A percentile compares a stretch with the other conserved stretches of the same genome.
These are phyloP conservation scores for Entomortierella lignicola DNA, from an alignment of 192 early-diverging fungal genomes.

Conservation along the genomic window DNA sequence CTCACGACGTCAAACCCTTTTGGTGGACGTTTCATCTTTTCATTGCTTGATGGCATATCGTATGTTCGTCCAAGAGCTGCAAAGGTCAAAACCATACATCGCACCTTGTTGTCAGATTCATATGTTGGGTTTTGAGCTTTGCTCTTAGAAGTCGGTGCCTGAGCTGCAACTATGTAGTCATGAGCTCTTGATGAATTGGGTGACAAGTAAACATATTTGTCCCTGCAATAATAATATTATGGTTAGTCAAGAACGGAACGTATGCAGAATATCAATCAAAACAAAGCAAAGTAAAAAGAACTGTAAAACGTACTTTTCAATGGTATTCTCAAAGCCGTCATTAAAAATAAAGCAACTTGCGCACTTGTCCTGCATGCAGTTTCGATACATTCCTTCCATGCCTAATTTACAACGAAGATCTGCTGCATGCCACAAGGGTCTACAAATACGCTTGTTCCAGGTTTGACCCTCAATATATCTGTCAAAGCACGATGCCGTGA, in stretches of 20 bases:
- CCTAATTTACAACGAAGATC: slow-evolving; percentile 49
- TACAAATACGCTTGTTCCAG: slow-evolving; percentile 49
- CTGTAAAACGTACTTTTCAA: slow-evolving; percentile 32
- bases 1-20: slow-evolving; percentile 43
- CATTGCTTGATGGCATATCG: slow-evolving; percentile 28
- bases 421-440: slow-evolving; percentile 51
- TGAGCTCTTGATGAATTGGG: slow-evolving; percentile 41
- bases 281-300: too few species aligned
- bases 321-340: slow-evolving; percentile 41
- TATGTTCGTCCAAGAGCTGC: slow-evolving; percentile 31
- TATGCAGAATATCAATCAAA: too few species aligned
- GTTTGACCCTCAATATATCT: slow-evolving; percentile 39
- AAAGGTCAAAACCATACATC: slow-evolving; percentile 49
- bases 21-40: slow-evolving; percentile 46
- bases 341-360: slow-evolving; percentile 51
- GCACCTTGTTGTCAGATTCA: slow-evolving; percentile 33
- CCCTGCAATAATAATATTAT: neutral
- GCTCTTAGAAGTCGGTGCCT: slow-evolving; percentile 5
- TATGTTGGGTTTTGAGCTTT: neutral
- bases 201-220: slow-evolving; percentile 38
- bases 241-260: too few species aligned
- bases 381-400: slow-evolving; percentile 50
- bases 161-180: slow-evolving; percentile 3
- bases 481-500: slow-evolving; percentile 46
- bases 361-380: slow-evolving; percentile 56